Evolutionary conservation across 139 green algal genomes (phyloP).

Genomic region (Micractinium conductrix): DNA sequence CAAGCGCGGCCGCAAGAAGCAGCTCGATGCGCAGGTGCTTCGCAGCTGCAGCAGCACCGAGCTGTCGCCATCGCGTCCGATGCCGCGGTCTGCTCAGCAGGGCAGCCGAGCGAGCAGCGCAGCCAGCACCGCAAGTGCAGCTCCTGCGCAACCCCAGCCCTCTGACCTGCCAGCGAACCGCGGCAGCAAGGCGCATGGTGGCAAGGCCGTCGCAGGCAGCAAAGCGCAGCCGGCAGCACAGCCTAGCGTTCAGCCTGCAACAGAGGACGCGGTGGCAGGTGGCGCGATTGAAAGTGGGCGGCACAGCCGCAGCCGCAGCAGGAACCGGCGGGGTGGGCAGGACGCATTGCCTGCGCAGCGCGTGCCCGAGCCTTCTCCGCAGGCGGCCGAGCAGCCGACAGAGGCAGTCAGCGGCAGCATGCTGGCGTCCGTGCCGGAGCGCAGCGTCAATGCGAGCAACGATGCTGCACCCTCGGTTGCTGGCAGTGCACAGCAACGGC

Average conservation of each 20-base stretch:
- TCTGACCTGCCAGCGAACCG: not conserved
- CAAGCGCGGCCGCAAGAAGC: not conserved
- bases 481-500: not conserved
- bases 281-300: not conserved
- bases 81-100: not conserved
- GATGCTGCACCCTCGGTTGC: too few species aligned
- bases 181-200: not conserved
- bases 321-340: not conserved
- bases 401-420: not conserved
- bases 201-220: not conserved
- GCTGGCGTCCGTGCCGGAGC: not conserved
- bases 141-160: not conserved
- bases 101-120: not conserved
- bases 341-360: not conserved
- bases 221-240: not conserved
- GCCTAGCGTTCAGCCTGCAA: not conserved
- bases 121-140: not conserved
- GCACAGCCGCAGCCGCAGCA: constrained; percentile 8
- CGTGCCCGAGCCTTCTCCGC: not conserved
- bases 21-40: not conserved
- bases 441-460: not conserved
- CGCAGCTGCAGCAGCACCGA: not conserved
- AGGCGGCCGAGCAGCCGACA: not conserved
- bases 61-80: not conserved
- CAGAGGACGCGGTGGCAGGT: not conserved